Percentiles rank a stretch among this genome's conserved stretches.
Evolutionary conservation across 208 protist genomes (phyloP).

Genomic region (Leishmania braziliensis): DNA sequence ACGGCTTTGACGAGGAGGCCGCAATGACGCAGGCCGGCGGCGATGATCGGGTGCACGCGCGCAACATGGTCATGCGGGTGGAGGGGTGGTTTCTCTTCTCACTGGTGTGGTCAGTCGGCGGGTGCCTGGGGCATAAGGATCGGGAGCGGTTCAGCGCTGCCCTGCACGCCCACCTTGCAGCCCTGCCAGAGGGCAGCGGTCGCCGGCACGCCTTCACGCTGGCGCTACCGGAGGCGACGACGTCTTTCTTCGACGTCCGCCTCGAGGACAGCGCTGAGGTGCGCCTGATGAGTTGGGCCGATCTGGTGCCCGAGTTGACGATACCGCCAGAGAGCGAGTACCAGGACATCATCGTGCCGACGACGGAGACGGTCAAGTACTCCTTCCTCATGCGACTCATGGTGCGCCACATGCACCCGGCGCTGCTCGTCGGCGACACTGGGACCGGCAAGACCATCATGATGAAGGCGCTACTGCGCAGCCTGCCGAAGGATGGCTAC

Average conservation of each 20-base stretch:
- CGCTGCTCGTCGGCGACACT: constrained; percentile 93
- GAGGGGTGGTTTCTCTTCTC: constrained; percentile 94
- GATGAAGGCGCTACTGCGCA: constrained; percentile 90
- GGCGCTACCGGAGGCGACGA: constrained; percentile 67
- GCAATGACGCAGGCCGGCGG: constrained; percentile 21
- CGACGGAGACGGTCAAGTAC: constrained; percentile 93
- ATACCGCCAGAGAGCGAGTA: constrained; percentile 89
- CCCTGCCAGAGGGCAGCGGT: not conserved
- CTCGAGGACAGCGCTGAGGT: constrained; percentile 74
- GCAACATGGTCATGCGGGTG: constrained; percentile 74
- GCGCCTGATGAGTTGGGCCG: constrained; percentile 81
- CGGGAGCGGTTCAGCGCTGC: constrained; percentile 79
- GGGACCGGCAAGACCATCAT: constrained; percentile 97
- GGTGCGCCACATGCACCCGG: constrained; percentile 75
- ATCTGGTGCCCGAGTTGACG: constrained; percentile 78
- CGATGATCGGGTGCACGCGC: constrained; percentile 42
- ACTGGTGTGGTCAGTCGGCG: constrained; percentile 93
- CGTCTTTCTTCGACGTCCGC: constrained; percentile 86
- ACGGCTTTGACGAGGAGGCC: constrained; percentile 42
- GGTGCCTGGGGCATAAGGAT: constrained; percentile 83
- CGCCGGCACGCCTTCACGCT: constrained; percentile 75
- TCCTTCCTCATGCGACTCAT: constrained; percentile 89
- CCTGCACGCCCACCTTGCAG: constrained; percentile 68
- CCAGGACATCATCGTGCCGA: constrained; percentile 95
- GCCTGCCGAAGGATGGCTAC: constrained; percentile 83